Conservation (phyloP, 441 rosid genomes). For the Theobroma grandiflorum region DNA sequence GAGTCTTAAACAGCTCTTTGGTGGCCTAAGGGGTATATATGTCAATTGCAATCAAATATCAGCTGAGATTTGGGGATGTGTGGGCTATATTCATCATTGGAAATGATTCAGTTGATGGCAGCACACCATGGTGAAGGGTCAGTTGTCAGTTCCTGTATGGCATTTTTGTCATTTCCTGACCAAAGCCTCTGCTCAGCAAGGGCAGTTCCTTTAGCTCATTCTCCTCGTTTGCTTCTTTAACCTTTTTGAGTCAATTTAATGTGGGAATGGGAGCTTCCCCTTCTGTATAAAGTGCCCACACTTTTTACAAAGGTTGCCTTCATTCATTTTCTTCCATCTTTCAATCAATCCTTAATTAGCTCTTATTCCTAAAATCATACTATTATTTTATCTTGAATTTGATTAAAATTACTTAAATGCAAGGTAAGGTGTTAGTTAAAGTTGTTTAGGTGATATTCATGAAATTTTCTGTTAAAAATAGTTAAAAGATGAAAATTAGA, state of each 20-base stretch:
- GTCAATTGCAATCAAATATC: background rate
- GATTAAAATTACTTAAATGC: too few relatives aligned
- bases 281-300: background rate
- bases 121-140: background rate
- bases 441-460: too few relatives aligned
- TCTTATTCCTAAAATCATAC: too few relatives aligned
- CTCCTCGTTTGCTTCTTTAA: background rate
- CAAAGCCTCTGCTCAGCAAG: background rate
- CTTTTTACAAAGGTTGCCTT: too few relatives aligned
- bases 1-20: too few relatives aligned
- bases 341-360: too few relatives aligned
- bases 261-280: background rate
- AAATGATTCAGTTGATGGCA: slow-evolving; percentile 23
- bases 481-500: too few relatives aligned
- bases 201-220: background rate
- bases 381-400: too few relatives aligned
- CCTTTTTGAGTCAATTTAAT: slow-evolving; percentile 17
- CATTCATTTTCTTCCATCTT: too few relatives aligned
- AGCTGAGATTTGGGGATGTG: slow-evolving; percentile 2
- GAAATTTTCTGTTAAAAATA: too few relatives aligned
- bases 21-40: background rate
- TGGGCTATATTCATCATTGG: slow-evolving; percentile 33
- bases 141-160: background rate
- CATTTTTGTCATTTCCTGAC: slow-evolving; percentile 13
- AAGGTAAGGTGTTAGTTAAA: too few relatives aligned